Evolutionary conservation across 2,329 filamentous ascomycete species (phyloP).

Genomic region (Amesomyces nigricolor): DNA sequence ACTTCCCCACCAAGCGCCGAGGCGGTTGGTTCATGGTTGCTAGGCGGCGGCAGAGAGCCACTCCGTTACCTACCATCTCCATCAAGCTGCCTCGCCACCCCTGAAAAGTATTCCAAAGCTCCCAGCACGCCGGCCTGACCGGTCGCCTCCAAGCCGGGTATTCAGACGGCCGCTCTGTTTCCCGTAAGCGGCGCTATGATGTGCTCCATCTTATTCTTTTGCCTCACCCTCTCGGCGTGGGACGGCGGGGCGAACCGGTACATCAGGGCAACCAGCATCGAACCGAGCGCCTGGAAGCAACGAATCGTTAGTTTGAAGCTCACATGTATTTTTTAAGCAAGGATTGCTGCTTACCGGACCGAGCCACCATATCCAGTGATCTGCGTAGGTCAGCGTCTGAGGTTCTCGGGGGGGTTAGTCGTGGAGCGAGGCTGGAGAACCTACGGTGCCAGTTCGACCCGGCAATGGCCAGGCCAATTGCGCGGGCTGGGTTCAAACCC

Average conservation of each 20-base stretch:
- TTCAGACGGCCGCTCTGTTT: neutral
- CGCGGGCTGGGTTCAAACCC: constrained; percentile 41
- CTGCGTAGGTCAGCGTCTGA: constrained; percentile 20
- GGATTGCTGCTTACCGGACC: constrained; percentile 27
- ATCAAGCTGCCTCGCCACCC: too few species aligned
- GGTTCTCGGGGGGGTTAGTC: neutral
- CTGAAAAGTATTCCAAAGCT: too few species aligned
- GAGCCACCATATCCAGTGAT: constrained; percentile 37
- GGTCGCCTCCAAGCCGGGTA: too few species aligned
- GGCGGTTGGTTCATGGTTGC: too few species aligned
- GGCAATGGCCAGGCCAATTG: constrained; percentile 40
- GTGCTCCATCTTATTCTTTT: neutral
- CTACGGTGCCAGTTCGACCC: constrained; percentile 23
- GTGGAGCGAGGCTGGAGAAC: neutral
- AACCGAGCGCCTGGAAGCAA: constrained; percentile 18
- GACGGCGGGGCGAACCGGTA: constrained; percentile 32
- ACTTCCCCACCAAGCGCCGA: neutral
- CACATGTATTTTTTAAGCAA: neutral
- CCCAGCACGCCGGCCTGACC: too few species aligned
- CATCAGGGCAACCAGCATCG: constrained; percentile 26
- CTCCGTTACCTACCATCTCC: too few species aligned
- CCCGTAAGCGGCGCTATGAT: neutral
- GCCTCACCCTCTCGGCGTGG: constrained; percentile 13
- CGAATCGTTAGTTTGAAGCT: neutral
- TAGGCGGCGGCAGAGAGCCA: too few species aligned